Evolutionary conservation across 2,329 filamentous ascomycete genomes (phyloP).

Genomic region (Dactylellina cionopaga): DNA sequence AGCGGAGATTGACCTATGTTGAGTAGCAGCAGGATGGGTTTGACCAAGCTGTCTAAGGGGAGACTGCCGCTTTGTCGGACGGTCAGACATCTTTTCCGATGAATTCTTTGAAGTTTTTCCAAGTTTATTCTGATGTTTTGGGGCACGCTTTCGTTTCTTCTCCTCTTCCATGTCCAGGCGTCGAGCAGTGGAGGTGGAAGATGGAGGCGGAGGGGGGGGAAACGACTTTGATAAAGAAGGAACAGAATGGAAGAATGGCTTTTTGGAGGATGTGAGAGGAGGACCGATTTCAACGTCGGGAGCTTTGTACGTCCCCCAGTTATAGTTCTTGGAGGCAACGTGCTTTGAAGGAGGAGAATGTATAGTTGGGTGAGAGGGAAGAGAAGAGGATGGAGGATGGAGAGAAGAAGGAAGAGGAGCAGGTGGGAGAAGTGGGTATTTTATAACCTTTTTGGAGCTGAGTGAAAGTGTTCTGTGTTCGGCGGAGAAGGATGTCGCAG

Average conservation of each 20-base stretch:
- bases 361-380: background rate
- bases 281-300: conserved; percentile 11
- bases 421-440: background rate
- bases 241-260: background rate
- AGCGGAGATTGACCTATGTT: background rate
- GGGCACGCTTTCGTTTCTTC: conserved; percentile 25
- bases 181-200: background rate
- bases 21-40: background rate
- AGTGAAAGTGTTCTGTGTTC: background rate
- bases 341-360: conserved; percentile 28
- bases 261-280: background rate
- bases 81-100: background rate
- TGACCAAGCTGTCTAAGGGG: background rate
- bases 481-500: background rate
- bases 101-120: background rate
- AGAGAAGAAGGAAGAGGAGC: background rate
- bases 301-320: conserved; percentile 32
- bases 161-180: conserved; percentile 3
- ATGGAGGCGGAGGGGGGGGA: background rate
- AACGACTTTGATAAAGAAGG: background rate
- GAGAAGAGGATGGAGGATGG: background rate
- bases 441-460: background rate
- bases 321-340: conserved; percentile 23
- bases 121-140: background rate
- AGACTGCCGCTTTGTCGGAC: conserved; percentile 26